Percentiles rank a stretch among this genome's conserved stretches.
Evolutionary conservation across 495 filamentous ascomycete genomes (phyloP).

Genomic region (Talaromyces thailandensis): DNA sequence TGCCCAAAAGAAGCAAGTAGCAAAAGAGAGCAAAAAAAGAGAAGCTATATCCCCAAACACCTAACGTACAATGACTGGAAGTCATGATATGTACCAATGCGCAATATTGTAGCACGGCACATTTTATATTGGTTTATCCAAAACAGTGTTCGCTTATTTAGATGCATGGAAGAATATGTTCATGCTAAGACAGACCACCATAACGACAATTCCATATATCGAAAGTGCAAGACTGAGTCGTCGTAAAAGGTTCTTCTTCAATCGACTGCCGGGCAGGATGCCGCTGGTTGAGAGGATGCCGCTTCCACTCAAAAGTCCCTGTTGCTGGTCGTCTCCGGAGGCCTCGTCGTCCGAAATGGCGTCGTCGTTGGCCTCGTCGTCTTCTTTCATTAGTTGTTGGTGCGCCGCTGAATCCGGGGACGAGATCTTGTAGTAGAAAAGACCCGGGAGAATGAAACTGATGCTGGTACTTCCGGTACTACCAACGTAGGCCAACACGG

Average conservation of each 20-base stretch:
- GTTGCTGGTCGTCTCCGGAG: constrained; percentile 30
- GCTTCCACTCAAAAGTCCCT: constrained; percentile 20
- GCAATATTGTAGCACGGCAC: background rate
- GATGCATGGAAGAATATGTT: constrained; percentile 67
- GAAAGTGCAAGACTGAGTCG: constrained; percentile 66
- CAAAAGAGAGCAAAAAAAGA: background rate
- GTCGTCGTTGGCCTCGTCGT: constrained; percentile 55
- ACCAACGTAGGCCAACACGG: constrained; percentile 90
- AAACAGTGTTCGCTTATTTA: constrained; percentile 23
- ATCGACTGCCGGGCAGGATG: constrained; percentile 44
- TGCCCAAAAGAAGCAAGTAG: background rate
- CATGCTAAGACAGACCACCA: constrained; percentile 78
- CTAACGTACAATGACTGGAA: background rate
- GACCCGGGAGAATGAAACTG: constrained; percentile 88
- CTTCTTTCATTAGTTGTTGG: constrained; percentile 77
- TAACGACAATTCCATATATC: constrained; percentile 77
- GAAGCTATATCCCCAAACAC: background rate
- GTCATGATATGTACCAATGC: background rate
- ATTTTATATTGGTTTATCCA: constrained; percentile 8
- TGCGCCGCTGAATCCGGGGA: constrained; percentile 76
- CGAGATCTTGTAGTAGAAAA: constrained; percentile 98
- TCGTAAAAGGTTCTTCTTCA: constrained; percentile 54
- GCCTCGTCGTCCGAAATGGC: constrained; percentile 35
- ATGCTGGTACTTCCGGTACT: constrained; percentile 90
- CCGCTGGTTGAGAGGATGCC: constrained; percentile 34